A percentile compares a stretch with the other conserved stretches of the same genome.
Evolutionary conservation across 2,329 filamentous ascomycete species (phyloP).

Genomic region (Trichoderma arundinaceum): DNA sequence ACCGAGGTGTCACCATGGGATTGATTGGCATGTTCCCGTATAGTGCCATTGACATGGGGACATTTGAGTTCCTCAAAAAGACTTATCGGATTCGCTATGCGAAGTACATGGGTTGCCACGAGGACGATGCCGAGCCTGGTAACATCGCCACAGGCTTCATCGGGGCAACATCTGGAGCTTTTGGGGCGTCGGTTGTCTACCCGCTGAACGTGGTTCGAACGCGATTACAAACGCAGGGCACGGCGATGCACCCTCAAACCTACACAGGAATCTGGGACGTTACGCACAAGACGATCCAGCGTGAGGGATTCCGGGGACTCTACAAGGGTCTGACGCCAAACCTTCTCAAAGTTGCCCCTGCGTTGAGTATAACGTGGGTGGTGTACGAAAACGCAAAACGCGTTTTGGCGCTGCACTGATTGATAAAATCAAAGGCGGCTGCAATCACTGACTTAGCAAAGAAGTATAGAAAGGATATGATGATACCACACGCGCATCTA

Average conservation of each 20-base stretch:
- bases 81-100: conserved; percentile 74
- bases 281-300: conserved; percentile 77
- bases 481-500: conserved; percentile 30
- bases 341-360: conserved; percentile 92
- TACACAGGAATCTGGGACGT: conserved; percentile 94
- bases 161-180: conserved; percentile 87
- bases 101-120: conserved; percentile 69
- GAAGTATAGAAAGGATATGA: conserved; percentile 25
- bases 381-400: conserved; percentile 91
- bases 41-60: conserved; percentile 93
- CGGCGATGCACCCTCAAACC: conserved; percentile 84
- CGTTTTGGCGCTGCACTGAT: conserved; percentile 60
- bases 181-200: conserved; percentile 93
- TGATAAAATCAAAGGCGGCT: background rate
- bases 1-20: conserved; percentile 92
- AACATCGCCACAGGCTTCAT: conserved; percentile 87
- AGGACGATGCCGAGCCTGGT: conserved; percentile 81
- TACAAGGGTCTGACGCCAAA: conserved; percentile 97
- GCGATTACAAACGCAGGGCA: conserved; percentile 90
- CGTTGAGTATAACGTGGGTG: conserved; percentile 93
- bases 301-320: conserved; percentile 83
- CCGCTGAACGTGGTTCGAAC: conserved; percentile 93
- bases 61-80: conserved; percentile 90
- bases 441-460: conserved; percentile 2
- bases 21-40: conserved; percentile 97